These are phyloP conservation scores for Nakazawaea ernobii DNA, from an alignment of 805 yeast genomes.

Conservation along the genomic window DNA sequence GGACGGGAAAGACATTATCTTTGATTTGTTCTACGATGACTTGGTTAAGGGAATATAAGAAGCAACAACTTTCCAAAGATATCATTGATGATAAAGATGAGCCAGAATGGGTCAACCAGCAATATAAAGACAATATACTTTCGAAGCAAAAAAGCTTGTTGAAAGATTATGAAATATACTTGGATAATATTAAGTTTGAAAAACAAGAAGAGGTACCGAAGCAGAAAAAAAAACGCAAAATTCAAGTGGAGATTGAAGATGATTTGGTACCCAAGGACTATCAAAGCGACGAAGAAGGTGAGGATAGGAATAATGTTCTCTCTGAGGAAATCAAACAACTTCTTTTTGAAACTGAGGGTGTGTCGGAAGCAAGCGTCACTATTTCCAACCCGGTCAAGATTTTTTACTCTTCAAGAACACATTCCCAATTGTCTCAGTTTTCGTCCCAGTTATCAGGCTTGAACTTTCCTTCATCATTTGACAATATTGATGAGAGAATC, in stretches of 20 bases:
- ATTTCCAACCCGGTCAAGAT: constrained; percentile 37
- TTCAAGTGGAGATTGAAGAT: constrained; percentile 17
- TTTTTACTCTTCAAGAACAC: constrained; percentile 79
- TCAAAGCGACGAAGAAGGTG: constrained; percentile 24
- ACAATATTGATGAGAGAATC: constrained; percentile 39
- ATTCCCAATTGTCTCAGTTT: constrained; percentile 81
- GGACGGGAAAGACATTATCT: constrained; percentile 89
- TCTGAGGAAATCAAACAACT: constrained; percentile 43
- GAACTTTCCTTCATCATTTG: constrained; percentile 55
- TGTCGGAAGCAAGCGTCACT: neutral
- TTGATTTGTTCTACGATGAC: constrained; percentile 79
- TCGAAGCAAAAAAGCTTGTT: constrained; percentile 23
- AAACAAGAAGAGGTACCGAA: constrained; percentile 19
- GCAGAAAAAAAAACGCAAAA: constrained; percentile 19
- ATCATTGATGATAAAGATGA: constrained; percentile 32
- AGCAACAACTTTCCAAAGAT: constrained; percentile 14
- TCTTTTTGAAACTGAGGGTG: constrained; percentile 34
- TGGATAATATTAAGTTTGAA: constrained; percentile 28
- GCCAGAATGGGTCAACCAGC: constrained; percentile 34
- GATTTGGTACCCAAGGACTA: constrained; percentile 33
- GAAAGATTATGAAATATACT: constrained; percentile 34
- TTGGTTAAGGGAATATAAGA: constrained; percentile 56
- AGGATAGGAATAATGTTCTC: constrained; percentile 27
- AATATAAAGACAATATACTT: constrained; percentile 27
- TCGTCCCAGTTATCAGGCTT: constrained; percentile 65